phyloP scores from a whole-genome alignment of 2,329 filamentous ascomycete genomes.

The Claviceps sp. region DNA sequence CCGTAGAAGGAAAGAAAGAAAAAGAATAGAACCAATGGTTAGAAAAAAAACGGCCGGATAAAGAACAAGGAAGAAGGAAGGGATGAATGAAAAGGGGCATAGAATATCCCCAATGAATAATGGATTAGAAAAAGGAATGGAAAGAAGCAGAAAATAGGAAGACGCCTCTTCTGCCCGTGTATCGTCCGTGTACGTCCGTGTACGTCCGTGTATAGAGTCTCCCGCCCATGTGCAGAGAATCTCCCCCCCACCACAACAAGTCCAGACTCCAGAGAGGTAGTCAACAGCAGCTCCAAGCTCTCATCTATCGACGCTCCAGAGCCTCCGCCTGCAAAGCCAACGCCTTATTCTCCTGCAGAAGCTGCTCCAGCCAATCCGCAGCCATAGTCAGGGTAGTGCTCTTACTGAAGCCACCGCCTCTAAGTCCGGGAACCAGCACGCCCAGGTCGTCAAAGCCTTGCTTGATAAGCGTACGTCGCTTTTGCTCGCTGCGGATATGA shows the following conservation, averaged over 20 bases:
- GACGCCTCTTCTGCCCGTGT: no score
- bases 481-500: slow-evolving; percentile 79
- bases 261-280: no score
- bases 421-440: slow-evolving; percentile 61
- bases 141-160: no score
- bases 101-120: no score
- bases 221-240: no score
- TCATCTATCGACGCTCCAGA: neutral
- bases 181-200: no score
- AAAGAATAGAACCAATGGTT: neutral
- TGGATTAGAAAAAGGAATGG: no score
- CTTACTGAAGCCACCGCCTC: slow-evolving; percentile 67
- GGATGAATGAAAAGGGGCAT: neutral
- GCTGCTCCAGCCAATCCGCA: slow-evolving; percentile 63
- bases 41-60: neutral
- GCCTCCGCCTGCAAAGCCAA: slow-evolving; percentile 23
- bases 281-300: neutral
- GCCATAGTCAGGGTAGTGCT: slow-evolving; percentile 65
- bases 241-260: no score
- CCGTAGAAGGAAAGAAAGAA: neutral
- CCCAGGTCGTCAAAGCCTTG: slow-evolving; percentile 72
- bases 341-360: slow-evolving; percentile 54
- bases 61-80: neutral
- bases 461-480: slow-evolving; percentile 68
- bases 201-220: no score